Evolutionary conservation across 164 flowering plant genomes (phyloP), one percentile per base, ranked within the genome.

Genomic region (Brasenia schreberi): DNA sequence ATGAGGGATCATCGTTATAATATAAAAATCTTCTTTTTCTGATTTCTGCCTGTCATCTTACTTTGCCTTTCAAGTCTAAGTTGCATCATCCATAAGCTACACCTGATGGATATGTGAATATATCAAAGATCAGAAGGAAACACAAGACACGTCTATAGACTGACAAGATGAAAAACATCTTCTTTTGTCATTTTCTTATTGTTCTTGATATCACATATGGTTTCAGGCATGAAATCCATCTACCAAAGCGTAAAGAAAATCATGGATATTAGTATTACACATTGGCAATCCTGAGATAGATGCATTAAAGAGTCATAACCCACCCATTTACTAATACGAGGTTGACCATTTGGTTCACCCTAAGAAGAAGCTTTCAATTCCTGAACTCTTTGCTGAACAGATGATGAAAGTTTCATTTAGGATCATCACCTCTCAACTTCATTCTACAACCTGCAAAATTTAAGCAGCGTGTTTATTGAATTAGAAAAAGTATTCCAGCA

Each of bases 141-240:
- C 53, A 45, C 5, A 7, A 45, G 53, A 5, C 53, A 45, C 53
- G 2, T 95, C 77, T 88, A 92, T 63, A 92, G 80, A 67, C 88
- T 72, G 3, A 88, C 80, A 67, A 86, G 90, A 44, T 79, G 94
- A 45, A 73, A 71, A 64, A 86, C 65, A 67, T 92, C 97, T 67
- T 85, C 97, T 70, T 83, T 92, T 18, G 83, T 44, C 73, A 77
- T 83, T 73, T 76, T 88, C 67, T 87, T 95, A 73, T 95, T 95
- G 80, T 95, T 95, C 76, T 95, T 95, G 65, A 95, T 95, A 64
- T 92, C 97, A 67, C 74, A 79, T 74, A 95, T 95, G 71, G 91
- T 92, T 71, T 90, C 97, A 71, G 92, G 87, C 99, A 95, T 90
- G 77, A 87, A 88, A 64, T 89, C 96, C 96, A 95, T 89, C 97